Base-by-base conservation (phyloP, 176 grass and related monocot genomes). In the Alopecurus myosuroides region DNA sequence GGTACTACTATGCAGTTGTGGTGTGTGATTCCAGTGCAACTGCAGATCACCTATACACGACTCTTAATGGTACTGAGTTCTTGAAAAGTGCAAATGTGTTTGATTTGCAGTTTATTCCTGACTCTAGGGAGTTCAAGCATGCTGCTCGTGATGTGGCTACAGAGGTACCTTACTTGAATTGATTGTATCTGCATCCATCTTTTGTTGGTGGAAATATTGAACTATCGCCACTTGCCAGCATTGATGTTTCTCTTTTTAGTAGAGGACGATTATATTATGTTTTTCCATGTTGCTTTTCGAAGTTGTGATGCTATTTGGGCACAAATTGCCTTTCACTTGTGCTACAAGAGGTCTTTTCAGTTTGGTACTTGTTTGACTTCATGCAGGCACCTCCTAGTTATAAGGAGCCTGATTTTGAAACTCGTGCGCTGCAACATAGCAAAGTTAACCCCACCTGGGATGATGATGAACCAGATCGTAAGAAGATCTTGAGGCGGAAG, bases 1-100 rank as follows among this genome's bases (percentile, higher is more conserved):
- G 95, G 86, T 98, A 98, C 78, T 98, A 95, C 82, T 92, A 86
- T 88, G 95, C 95, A 68, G 93, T 90, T 81, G 95, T 93, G 23
- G 85, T 93, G 22, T 95, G 91, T 82, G 95, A 98, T 93, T 95
- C 95, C 74, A 91, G 82, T 85, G 60, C 87, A 81, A 98, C 91
- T 82, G 93, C 95, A 40, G 86, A 91, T 91, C 93, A 98, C 81
- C 53, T 98, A 56, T 98, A 98, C 89, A 87, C 37, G 56, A 93
- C 76, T 85, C 89, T 98, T 66, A 93, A 98, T 89, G 91, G 87
- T 61, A 95, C 93, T 7, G 93, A 98, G 67, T 82, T 98, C 53
- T 88, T 98, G 71, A 91, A 93, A 86, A 88, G 91, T 42, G 85
- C 91, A 31, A 98, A 98, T 88, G 91, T 90, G 12, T 95, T 98